Conservation (phyloP, 495 filamentous ascomycete genomes). For the Daldinia decipiens region DNA sequence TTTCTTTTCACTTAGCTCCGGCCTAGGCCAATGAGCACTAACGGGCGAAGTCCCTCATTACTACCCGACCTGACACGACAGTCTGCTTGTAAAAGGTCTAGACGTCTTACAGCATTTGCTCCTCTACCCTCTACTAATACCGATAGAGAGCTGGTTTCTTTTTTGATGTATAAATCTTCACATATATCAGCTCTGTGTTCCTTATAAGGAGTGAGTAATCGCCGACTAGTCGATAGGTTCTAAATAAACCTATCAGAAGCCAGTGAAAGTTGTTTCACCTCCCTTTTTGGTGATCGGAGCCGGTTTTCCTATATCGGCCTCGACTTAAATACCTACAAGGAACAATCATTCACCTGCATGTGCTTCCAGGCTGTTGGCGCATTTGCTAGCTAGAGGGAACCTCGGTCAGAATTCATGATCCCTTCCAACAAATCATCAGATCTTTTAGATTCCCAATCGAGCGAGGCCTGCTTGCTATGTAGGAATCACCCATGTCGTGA, state of each 20-base stretch:
- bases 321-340: not conserved
- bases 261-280: slow-evolving; percentile 27
- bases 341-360: slow-evolving; percentile 8
- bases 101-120: slow-evolving; percentile 2
- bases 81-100: slow-evolving; percentile 5
- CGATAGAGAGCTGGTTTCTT: slow-evolving; percentile 3
- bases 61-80: slow-evolving; percentile 22
- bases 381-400: slow-evolving; percentile 11
- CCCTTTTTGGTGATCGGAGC: slow-evolving; percentile 12
- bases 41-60: slow-evolving; percentile 12
- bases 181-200: slow-evolving; percentile 2
- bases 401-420: slow-evolving; percentile 19
- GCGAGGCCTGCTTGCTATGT: slow-evolving; percentile 25
- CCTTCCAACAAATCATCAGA: not conserved
- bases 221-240: not conserved
- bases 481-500: slow-evolving; percentile 29
- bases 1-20: slow-evolving; percentile 9
- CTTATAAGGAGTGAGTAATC: slow-evolving; percentile 1
- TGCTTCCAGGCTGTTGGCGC: slow-evolving; percentile 11
- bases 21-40: slow-evolving; percentile 8
- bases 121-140: not conserved
- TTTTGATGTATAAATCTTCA: not conserved
- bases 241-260: slow-evolving; percentile 29
- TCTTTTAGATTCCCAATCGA: slow-evolving; percentile 16
- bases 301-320: not conserved